phyloP scores from a whole-genome alignment of 2,329 filamentous ascomycete species.

The Pyrenophora graminea region DNA sequence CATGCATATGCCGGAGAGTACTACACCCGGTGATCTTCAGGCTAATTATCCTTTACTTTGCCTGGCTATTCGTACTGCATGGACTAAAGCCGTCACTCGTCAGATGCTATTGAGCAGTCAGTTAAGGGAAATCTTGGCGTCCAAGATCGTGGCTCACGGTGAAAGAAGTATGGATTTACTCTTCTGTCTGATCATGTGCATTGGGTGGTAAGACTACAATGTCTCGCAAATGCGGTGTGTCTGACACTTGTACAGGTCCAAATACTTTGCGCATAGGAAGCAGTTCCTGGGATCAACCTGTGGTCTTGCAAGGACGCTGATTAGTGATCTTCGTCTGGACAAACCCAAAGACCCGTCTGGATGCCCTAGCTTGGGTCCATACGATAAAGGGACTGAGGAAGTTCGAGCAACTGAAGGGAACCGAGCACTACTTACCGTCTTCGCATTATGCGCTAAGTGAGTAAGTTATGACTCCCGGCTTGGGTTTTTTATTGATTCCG shows the following conservation, averaged over 20 bases:
- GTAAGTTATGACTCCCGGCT: neutral
- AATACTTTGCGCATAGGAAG: slow-evolving; percentile 24
- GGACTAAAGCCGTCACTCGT: slow-evolving; percentile 13
- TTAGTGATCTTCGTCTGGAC: slow-evolving; percentile 29
- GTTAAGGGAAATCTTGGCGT: slow-evolving; percentile 21
- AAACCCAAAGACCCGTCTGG: slow-evolving; percentile 9
- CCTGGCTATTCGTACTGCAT: slow-evolving; percentile 25
- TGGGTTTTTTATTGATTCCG: slow-evolving; percentile 7
- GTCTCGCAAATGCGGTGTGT: neutral
- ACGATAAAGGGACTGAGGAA: slow-evolving; percentile 2
- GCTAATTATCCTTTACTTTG: slow-evolving; percentile 14
- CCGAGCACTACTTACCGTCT: slow-evolving; percentile 56
- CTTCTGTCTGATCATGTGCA: slow-evolving; percentile 24
- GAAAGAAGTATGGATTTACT: slow-evolving; percentile 31
- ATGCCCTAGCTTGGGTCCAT: slow-evolving; percentile 11
- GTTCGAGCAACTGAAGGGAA: slow-evolving; percentile 55
- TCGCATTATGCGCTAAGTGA: slow-evolving; percentile 50
- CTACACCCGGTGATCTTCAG: slow-evolving; percentile 12
- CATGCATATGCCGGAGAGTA: slow-evolving; percentile 9
- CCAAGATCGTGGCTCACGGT: slow-evolving; percentile 26
- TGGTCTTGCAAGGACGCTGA: slow-evolving; percentile 19
- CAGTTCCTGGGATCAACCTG: slow-evolving; percentile 23
- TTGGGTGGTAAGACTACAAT: slow-evolving; percentile 20
- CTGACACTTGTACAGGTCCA: slow-evolving; percentile 14
- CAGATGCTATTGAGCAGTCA: slow-evolving; percentile 24